phyloP scores from a whole-genome alignment of 805 yeast species.

The Ogataea neopini region DNA sequence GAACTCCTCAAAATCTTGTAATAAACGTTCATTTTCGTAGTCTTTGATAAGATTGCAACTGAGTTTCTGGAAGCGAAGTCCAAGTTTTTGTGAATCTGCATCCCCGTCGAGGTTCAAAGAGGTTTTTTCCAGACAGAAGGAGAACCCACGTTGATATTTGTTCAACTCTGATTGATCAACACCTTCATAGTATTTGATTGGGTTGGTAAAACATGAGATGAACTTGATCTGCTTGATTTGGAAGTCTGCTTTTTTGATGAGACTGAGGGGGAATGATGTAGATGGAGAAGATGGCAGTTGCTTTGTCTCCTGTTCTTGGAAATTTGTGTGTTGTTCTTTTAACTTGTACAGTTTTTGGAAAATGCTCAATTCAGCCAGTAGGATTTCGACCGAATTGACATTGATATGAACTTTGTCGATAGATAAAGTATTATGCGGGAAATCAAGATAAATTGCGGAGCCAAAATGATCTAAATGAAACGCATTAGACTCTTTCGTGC shows the following conservation, averaged over 20 bases:
- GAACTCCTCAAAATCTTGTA: slow-evolving; percentile 13
- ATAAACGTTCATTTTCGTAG: slow-evolving; percentile 17
- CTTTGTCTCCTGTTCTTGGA: background rate
- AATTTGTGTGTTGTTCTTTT: background rate
- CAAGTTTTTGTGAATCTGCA: slow-evolving; percentile 7
- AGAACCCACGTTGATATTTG: slow-evolving; percentile 31
- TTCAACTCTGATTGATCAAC: slow-evolving; percentile 33
- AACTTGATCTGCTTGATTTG: slow-evolving; percentile 20
- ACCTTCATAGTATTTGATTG: slow-evolving; percentile 31
- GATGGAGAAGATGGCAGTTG: slow-evolving; percentile 9
- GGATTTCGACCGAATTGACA: slow-evolving; percentile 16
- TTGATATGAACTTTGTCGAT: slow-evolving; percentile 10
- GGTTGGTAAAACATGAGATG: slow-evolving; percentile 32
- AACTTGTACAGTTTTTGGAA: slow-evolving; percentile 20
- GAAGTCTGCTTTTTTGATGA: slow-evolving; percentile 13
- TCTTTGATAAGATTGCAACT: slow-evolving; percentile 23
- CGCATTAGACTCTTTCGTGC: slow-evolving; percentile 9
- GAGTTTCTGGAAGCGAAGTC: slow-evolving; percentile 13
- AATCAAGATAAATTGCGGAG: slow-evolving; percentile 12
- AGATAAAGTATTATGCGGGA: slow-evolving; percentile 7
- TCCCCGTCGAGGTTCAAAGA: slow-evolving; percentile 6
- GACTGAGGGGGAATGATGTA: background rate
- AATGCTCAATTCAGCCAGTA: slow-evolving; percentile 12
- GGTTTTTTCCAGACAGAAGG: slow-evolving; percentile 9
- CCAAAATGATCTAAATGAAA: slow-evolving; percentile 22